Evolutionary conservation across 495 filamentous ascomycete species (phyloP), one percentile per base, ranked within the genome.

Genomic region (Penicillium daleae): DNA sequence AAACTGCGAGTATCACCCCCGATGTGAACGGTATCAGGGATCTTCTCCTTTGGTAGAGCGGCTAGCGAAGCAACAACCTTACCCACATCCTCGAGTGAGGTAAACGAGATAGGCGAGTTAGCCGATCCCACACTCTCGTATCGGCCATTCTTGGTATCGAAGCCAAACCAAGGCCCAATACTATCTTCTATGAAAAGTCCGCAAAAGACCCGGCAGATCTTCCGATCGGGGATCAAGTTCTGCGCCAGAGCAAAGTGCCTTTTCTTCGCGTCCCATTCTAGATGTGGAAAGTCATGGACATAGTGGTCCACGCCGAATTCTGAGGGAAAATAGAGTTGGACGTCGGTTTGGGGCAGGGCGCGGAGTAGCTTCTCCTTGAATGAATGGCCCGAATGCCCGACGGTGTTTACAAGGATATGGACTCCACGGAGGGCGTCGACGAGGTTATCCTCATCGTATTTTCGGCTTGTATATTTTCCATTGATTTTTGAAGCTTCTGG

Each of bases 241-340:
- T 59, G 57, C 0, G 62, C 60, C 4, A 67, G 51, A 21, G 49
- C 60, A 4, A 62, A 9, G 54, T 74, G 69, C 31, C 61, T 56
- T 56, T 74, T 74, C 50, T 74, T 72, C 56, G 62, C 31, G 32
- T 72, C 61, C 71, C 70, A 72, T 50, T 70, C 71, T 0, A 62
- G 17, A 32, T 74, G 70, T 1, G 65, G 9, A 27, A 74, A 74
- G 35, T 74, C 69, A 19, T 74, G 71, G 3, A 61, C 57, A 33
- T 70, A 71, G 46, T 74, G 69, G 51, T 74, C 67, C 6, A 70
- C 69, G 10, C 71, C 69, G 40, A 71, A 74, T 33, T 74, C 71
- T 26, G 71, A 74, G 9, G 71, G 71, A 56, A 46, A 46, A 6
- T 46, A 46, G 21, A 46, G 19, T 46, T 46, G 42, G 42, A 46